A percentile compares a stretch with the other conserved stretches of the same genome.
phyloP scores from a whole-genome alignment of 2,329 filamentous ascomycete species.

The Cladosporium velox region DNA sequence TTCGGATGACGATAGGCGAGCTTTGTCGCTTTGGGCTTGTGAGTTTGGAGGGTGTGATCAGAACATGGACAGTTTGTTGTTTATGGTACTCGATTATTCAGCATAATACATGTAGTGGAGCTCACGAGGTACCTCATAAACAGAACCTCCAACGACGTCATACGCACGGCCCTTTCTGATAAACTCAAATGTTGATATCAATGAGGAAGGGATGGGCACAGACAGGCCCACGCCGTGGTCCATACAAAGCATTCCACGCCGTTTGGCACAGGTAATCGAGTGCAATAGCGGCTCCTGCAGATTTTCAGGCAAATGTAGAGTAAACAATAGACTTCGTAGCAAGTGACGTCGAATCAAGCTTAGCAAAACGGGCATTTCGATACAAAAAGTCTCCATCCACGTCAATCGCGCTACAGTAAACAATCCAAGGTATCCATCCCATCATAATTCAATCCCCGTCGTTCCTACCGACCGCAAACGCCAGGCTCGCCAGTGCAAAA shows the following conservation, averaged over 20 bases:
- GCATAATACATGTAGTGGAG: no score
- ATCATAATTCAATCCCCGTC: neutral
- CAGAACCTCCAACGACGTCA: conserved; percentile 11
- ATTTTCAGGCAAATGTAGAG: neutral
- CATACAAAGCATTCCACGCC: neutral
- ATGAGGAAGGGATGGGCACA: neutral
- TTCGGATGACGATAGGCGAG: no score
- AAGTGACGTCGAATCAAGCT: neutral
- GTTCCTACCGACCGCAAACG: neutral
- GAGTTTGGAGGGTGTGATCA: no score
- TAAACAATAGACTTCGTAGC: neutral
- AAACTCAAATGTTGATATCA: neutral
- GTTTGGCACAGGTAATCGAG: no score
- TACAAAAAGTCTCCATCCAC: neutral
- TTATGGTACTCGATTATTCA: no score
- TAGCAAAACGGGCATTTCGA: neutral
- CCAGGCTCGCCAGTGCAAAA: neutral
- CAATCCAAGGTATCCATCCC: conserved; percentile 3
- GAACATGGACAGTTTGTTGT: no score
- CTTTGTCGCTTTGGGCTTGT: no score
- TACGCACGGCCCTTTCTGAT: conserved; percentile 8
- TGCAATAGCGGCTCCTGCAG: neutral
- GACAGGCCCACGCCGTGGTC: neutral
- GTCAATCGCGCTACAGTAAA: neutral
- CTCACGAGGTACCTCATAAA: neutral